Percentiles rank a stretch among this genome's conserved stretches.
Conservation (phyloP, 2,329 filamentous ascomycete species). For the Fusarium sulawesiense region DNA sequence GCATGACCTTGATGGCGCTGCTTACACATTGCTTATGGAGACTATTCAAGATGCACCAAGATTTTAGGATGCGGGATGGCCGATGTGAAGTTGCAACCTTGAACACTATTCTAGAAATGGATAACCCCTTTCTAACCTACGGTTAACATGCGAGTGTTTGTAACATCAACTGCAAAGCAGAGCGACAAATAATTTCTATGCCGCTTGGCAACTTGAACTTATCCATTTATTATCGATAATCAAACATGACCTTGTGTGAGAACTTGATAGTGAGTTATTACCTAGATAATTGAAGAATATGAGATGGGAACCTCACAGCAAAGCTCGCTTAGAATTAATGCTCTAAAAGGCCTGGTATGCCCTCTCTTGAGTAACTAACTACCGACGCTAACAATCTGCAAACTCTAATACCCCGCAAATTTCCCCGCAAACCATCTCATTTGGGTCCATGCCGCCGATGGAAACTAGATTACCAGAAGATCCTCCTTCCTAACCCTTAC, state of each 20-base stretch:
- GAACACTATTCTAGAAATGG: background rate
- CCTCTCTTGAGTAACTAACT: background rate
- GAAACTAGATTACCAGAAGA: background rate
- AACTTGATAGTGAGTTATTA: accelerated
- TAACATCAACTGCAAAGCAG: background rate
- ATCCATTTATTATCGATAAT: background rate
- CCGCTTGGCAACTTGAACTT: background rate
- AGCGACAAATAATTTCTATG: background rate
- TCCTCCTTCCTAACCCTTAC: background rate
- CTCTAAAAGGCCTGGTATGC: background rate
- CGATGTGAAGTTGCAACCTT: background rate
- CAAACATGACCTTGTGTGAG: accelerated
- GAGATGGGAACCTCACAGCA: background rate
- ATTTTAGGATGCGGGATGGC: background rate
- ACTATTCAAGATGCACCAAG: background rate
- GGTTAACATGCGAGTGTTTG: background rate
- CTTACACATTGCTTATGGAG: background rate
- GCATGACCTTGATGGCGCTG: background rate
- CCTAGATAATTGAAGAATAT: background rate
- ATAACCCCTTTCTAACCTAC: background rate
- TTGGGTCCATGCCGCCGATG: background rate
- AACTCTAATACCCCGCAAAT: slow-evolving; percentile 11
- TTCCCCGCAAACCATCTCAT: background rate
- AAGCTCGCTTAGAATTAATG: background rate
- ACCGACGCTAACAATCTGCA: background rate